phyloP scores from a whole-genome alignment of 202 grass and related monocot species.

The Tripidium arundinaceum region DNA sequence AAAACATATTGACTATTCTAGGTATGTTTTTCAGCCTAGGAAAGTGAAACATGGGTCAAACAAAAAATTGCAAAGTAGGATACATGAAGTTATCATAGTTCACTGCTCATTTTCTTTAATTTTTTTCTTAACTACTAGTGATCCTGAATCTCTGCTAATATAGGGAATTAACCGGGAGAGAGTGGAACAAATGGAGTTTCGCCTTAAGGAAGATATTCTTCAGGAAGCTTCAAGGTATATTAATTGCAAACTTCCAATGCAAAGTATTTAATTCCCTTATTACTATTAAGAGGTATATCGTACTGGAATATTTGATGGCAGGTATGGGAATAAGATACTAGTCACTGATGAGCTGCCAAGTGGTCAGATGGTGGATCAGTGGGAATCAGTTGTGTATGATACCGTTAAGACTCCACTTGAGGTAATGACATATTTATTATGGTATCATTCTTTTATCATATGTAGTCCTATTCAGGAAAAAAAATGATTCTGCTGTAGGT shows the following conservation, averaged over 20 bases:
- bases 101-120: neutral
- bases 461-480: slow-evolving; percentile 28
- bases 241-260: slow-evolving; percentile 18
- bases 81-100: neutral
- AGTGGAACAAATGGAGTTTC: slow-evolving; percentile 99
- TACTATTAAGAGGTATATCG: slow-evolving; percentile 23
- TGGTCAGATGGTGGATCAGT: slow-evolving; percentile 99
- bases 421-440: slow-evolving; percentile 44
- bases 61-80: neutral
- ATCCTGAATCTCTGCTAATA: slow-evolving; percentile 33
- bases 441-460: slow-evolving; percentile 13
- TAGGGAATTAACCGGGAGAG: slow-evolving; percentile 98
- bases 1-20: neutral
- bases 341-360: slow-evolving; percentile 96
- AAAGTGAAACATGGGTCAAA: neutral
- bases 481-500: slow-evolving; percentile 50
- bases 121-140: slow-evolving; percentile 15
- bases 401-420: slow-evolving; percentile 94
- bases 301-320: slow-evolving; percentile 41
- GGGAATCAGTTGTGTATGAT: slow-evolving; percentile 68
- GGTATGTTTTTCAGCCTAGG: neutral
- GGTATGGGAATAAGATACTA: slow-evolving; percentile 93
- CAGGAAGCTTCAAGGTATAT: slow-evolving; percentile 75
- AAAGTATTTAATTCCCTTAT: slow-evolving; percentile 17
- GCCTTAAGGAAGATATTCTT: slow-evolving; percentile 96